Conservation (phyloP, 305 asterid species). For the Fraxinus platypoda region DNA sequence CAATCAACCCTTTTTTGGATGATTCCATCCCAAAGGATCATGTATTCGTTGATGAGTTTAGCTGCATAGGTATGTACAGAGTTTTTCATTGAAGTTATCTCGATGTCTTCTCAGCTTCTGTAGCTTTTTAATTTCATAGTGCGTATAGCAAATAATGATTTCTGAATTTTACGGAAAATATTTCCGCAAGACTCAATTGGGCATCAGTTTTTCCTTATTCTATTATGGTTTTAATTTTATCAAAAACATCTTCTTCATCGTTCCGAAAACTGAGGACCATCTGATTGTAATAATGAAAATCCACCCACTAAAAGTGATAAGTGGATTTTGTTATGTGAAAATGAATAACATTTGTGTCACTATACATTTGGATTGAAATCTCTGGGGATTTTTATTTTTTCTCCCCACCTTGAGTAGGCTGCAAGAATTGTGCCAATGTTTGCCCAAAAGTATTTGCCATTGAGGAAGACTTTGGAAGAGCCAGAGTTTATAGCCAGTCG, state of each 20-base stretch:
- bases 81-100: slow-evolving; percentile 3
- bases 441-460: slow-evolving; percentile 72
- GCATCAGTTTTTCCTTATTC: not conserved
- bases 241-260: not conserved
- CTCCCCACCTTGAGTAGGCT: slow-evolving; percentile 43
- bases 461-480: slow-evolving; percentile 98
- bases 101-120: not conserved
- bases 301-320: not conserved
- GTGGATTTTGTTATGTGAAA: not conserved
- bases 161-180: not conserved
- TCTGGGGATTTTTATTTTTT: not conserved
- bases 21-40: slow-evolving; percentile 75
- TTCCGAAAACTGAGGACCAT: not conserved
- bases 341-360: not conserved
- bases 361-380: not conserved
- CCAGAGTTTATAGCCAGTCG: slow-evolving; percentile 76
- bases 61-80: slow-evolving; percentile 78
- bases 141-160: slow-evolving; percentile 2
- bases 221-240: not conserved
- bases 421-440: slow-evolving; percentile 94
- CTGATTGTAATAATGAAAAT: not conserved
- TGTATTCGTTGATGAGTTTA: slow-evolving; percentile 91
- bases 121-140: slow-evolving; percentile 12
- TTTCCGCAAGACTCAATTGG: not conserved
- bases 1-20: slow-evolving; percentile 76